Percentiles rank a stretch among this genome's conserved stretches.
These are phyloP conservation scores for Exophiala phaeomuriformis DNA, from an alignment of 2,329 filamentous ascomycete species.

Conservation along the genomic window DNA sequence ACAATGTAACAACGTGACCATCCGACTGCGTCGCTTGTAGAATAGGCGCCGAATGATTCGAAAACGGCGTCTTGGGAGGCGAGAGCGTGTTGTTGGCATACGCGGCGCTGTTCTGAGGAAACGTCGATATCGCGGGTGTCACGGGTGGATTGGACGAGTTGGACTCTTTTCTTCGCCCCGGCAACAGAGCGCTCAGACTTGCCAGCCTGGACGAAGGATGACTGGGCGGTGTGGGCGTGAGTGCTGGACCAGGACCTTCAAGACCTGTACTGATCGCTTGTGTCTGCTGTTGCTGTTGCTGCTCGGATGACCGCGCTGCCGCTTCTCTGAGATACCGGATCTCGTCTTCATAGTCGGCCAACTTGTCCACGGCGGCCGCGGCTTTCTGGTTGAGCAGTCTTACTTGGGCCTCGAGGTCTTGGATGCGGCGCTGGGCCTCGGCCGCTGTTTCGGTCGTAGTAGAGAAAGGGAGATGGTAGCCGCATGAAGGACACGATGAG, in stretches of 20 bases:
- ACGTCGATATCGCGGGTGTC: conserved; percentile 38
- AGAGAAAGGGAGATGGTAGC: conserved; percentile 29
- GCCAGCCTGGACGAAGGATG: conserved; percentile 16
- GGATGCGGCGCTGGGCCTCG: conserved; percentile 37
- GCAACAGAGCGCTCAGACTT: conserved; percentile 27
- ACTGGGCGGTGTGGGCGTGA: conserved; percentile 1
- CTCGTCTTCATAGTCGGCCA: conserved; percentile 59
- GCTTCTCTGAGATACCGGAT: conserved; percentile 43
- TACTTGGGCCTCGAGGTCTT: conserved; percentile 51
- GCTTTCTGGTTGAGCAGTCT: conserved; percentile 47
- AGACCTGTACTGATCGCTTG: conserved; percentile 11
- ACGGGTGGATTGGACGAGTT: conserved; percentile 22
- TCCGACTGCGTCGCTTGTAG: conserved; percentile 13
- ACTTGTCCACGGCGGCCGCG: conserved; percentile 47
- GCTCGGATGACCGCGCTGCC: conserved; percentile 15
- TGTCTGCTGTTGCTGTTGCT: conserved; percentile 20
- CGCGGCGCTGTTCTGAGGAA: conserved; percentile 24
- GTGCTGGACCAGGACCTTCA: conserved; percentile 8
- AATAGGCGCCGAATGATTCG: conserved; percentile 20
- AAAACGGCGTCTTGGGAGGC: conserved; percentile 25
- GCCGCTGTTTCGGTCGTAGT: conserved; percentile 23
- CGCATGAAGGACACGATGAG: conserved; percentile 36
- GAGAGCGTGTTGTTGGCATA: conserved; percentile 20
- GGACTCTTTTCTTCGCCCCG: conserved; percentile 24
- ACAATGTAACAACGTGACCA: conserved; percentile 33